Evolutionary conservation across 192 early-diverging fungal genomes (phyloP), one percentile per base, ranked within the genome.

Genomic region (Coemansia sp.): DNA sequence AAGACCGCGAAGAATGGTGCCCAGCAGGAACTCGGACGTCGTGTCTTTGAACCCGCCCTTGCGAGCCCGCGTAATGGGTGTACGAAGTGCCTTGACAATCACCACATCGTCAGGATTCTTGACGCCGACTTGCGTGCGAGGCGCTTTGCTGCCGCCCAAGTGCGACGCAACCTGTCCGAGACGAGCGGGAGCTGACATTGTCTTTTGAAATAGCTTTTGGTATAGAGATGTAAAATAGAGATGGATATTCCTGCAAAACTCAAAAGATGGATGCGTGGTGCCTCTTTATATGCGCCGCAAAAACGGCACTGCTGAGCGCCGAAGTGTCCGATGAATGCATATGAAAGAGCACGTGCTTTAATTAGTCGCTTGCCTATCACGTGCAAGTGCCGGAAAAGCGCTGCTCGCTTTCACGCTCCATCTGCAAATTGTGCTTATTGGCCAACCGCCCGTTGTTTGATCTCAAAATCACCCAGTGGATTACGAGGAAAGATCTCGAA

Each of bases 31-130:
- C 79, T 90, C 89, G 43, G 90, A 88, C 15, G 91, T 87, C 52
- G 92, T 91, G 67, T 96, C 94, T 76, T 90, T 93, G 90, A 98
- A 94, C 17, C 82, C 88, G 58, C 96, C 96, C 84, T 92, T 94
- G 70, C 91, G 88, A 15, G 90, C 93, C 62, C 92, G 90, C 67
- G 90, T 91, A 49, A 96, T 91, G 25, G 94, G 86, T 9, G 93
- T 92, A 64, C 94, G 92, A 63, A 92, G 82, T 22, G 96, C 96
- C 64, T 88, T 80, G 60, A 96, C 92, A 59, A 98, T 94, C 15
- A 98, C 94, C 4, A 98, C 87, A 73, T 98, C 95, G 62, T 98
- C 92, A 52, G 90, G 90, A 61, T 77, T 84, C 85, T 94, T 90
- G 74, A 83, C 80, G 73, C 87, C 87, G 22, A 88, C 61, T 68